phyloP scores from a whole-genome alignment of 106 monocot species.

The Agapanthus africanus region DNA sequence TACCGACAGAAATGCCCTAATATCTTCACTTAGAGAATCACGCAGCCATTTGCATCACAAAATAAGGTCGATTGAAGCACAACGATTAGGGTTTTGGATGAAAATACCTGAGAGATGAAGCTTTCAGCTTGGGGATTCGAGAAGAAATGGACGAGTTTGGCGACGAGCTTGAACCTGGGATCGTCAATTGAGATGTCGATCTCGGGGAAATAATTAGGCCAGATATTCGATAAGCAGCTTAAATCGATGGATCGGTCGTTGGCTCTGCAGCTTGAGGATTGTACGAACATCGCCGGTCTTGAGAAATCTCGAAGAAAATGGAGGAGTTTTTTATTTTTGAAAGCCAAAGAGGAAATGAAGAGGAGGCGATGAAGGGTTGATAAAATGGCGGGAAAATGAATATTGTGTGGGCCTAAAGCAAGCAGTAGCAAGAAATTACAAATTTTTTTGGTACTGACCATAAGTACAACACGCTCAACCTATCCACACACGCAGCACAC shows the following conservation, averaged over 20 bases:
- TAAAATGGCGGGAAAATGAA: constrained; percentile 10
- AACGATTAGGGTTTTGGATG: too few species aligned
- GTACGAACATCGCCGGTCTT: constrained; percentile 21
- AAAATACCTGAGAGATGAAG: constrained; percentile 54
- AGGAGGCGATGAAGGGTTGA: not conserved
- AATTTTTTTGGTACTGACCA: too few species aligned
- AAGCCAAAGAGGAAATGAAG: not conserved
- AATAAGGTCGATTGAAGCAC: too few species aligned
- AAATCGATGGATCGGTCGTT: not conserved
- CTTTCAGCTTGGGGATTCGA: constrained; percentile 28
- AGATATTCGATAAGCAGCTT: constrained; percentile 32
- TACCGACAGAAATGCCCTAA: not conserved
- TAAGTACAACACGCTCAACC: too few species aligned
- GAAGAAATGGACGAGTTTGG: constrained; percentile 56
- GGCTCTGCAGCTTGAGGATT: not conserved
- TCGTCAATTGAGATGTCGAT: constrained; percentile 43
- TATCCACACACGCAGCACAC: too few species aligned
- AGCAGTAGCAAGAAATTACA: too few species aligned
- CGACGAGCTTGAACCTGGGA: constrained; percentile 46
- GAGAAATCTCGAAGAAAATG: not conserved
- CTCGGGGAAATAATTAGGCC: constrained; percentile 77
- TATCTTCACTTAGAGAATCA: too few species aligned
- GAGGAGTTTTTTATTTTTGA: not conserved
- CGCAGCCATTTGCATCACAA: too few species aligned
- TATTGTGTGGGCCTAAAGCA: too few species aligned